Evolutionary conservation across 192 early-diverging fungal species (phyloP), one percentile per base, ranked within the genome.

Genomic region (Irineochytrium annulatum): DNA sequence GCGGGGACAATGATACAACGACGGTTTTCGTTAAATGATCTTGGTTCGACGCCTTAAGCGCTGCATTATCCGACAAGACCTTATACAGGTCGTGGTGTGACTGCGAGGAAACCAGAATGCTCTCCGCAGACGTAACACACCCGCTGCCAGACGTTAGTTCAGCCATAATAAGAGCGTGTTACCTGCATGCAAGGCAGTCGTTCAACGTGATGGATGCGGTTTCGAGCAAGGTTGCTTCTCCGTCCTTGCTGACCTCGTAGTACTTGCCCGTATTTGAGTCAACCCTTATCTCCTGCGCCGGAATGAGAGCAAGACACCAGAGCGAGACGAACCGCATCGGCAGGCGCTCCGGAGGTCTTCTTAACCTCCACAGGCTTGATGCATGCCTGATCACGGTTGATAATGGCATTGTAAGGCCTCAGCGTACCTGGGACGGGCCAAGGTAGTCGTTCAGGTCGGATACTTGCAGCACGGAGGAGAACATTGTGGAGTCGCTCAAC

Each of bases 381-480:
- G 77, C 97, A 99, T 45, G 90, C 94, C 63, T 65, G 31, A 32
- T 14, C n/a, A 55, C 13, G 13, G 49, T 14, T 52, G 13, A 8
- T 14, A 19, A 14, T 24, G 22, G 49, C 19, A 11, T 52, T 52
- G 20, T 1, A 59, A 19, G 31, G 16, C 34, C 57, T 26, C 20
- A 35, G 34, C 37, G 46, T 39, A 65, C 63, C 68, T 97, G 94
- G 32, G 92, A 95, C 3, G 97, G 95, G 20, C 89, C 81, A 63
- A 99, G 97, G 57, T 88, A 99, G 77, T 99, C 97, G 67, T 99
- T 93, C 35, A 99, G 85, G 77, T 97, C 95, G 1, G 93, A 91
- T 8, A 99, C 77, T 41, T 85, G 77, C 44, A 95, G 78, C 29
- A 89, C 93, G 39, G 85, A 82, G 1, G 92, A 94, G 75, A 97